Evolutionary conservation across 2,329 filamentous ascomycete species (phyloP).

Genomic region (Monosporascus sp.): DNA sequence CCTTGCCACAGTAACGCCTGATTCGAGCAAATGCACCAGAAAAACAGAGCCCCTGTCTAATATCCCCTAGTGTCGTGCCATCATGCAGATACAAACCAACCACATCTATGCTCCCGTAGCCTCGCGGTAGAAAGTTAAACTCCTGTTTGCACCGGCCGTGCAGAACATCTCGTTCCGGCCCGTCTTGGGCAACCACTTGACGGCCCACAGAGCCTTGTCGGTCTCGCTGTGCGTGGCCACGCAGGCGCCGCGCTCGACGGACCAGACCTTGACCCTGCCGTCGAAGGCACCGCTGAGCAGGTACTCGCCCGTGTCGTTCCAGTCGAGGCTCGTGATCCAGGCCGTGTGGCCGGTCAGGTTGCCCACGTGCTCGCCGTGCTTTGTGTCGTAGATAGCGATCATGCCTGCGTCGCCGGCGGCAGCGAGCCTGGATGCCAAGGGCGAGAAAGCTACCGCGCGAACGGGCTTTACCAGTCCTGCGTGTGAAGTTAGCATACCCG

Average conservation of each 20-base stretch:
- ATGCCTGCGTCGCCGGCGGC: constrained; percentile 85
- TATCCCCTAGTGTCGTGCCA: not conserved
- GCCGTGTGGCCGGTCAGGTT: constrained; percentile 68
- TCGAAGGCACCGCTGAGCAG: constrained; percentile 84
- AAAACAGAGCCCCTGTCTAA: too few relatives aligned
- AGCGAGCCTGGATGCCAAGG: constrained; percentile 76
- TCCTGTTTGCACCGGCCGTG: constrained; percentile 70
- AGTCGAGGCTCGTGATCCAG: constrained; percentile 89
- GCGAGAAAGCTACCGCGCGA: constrained; percentile 81
- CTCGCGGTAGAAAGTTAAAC: constrained; percentile 78
- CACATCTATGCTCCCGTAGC: constrained; percentile 56
- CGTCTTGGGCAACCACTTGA: constrained; percentile 76
- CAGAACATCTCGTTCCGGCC: constrained; percentile 68
- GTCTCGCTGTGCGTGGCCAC: constrained; percentile 93
- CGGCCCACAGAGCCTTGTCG: constrained; percentile 77
- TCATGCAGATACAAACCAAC: not conserved
- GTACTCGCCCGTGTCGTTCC: constrained; percentile 90
- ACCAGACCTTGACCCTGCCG: constrained; percentile 95
- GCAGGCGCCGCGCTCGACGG: constrained; percentile 73
- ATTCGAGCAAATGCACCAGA: too few relatives aligned
- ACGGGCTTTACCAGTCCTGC: constrained; percentile 81
- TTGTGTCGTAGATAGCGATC: constrained; percentile 88
- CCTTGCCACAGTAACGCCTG: too few relatives aligned
- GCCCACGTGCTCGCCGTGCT: constrained; percentile 86
- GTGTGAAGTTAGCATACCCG: constrained; percentile 5